Evolutionary conservation across 441 rosid genomes (phyloP).

Genomic region (Populus hybrid): DNA sequence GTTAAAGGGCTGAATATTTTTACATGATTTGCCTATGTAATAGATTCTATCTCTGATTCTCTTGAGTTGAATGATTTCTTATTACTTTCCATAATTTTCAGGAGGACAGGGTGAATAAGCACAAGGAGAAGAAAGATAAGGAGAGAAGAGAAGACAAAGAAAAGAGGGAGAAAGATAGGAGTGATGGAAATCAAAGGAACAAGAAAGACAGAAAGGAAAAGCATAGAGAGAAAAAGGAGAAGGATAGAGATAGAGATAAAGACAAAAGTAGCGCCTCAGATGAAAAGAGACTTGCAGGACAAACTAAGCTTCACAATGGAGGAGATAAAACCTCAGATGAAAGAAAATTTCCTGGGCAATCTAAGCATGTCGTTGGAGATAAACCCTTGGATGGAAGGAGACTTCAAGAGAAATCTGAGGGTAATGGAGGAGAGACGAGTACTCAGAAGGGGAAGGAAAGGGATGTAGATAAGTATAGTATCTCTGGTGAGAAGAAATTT

Average conservation of each 20-base stretch:
- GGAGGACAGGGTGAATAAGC: conserved; percentile 57
- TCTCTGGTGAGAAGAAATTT: neutral
- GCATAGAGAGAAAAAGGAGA: conserved; percentile 26
- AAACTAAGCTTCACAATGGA: conserved; percentile 17
- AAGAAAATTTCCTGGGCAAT: conserved; percentile 24
- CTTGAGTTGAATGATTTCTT: neutral
- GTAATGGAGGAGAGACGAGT: neutral
- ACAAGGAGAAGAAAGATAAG: conserved; percentile 46
- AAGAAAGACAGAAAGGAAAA: conserved; percentile 54
- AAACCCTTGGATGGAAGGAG: neutral
- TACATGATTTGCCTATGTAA: neutral
- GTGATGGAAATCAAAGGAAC: conserved; percentile 48
- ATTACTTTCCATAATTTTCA: conserved; percentile 18
- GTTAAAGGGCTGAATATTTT: neutral
- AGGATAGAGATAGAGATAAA: conserved; percentile 1
- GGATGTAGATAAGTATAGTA: neutral
- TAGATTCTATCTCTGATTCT: neutral
- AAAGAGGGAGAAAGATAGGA: conserved; percentile 49
- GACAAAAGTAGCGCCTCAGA: conserved; percentile 31
- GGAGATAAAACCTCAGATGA: conserved; percentile 31
- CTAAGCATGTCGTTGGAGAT: conserved; percentile 2
- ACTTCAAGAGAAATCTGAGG: neutral
- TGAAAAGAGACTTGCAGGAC: conserved; percentile 34
- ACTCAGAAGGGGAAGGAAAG: neutral
- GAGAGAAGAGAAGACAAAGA: conserved; percentile 52